These are phyloP conservation scores for Rhodotorula sp. DNA, from an alignment of 1,284 basidiomycete species.

Conservation along the genomic window DNA sequence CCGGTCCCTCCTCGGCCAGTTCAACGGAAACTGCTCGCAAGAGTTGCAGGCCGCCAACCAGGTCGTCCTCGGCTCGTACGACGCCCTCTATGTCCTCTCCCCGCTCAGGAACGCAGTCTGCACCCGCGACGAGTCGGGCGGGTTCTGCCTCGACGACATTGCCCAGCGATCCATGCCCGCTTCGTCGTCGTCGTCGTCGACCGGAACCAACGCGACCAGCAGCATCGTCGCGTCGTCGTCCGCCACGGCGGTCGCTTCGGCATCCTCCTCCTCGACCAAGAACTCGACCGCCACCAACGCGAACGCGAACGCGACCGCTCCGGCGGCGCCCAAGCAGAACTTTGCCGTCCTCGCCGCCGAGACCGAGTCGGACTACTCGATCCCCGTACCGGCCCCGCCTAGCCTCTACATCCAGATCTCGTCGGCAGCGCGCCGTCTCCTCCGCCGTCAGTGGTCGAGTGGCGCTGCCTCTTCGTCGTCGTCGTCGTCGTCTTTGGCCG, in stretches of 20 bases:
- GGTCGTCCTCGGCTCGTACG: slow-evolving; percentile 60
- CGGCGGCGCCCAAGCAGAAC: slow-evolving; percentile 10
- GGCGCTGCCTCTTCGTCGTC: neutral
- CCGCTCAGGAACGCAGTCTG: slow-evolving; percentile 71
- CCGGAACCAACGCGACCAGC: slow-evolving; percentile 10
- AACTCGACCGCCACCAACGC: neutral
- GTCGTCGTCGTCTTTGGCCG: neutral
- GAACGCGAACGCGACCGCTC: neutral
- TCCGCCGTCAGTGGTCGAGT: slow-evolving; percentile 11
- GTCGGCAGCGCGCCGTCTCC: slow-evolving; percentile 1
- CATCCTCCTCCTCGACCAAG: neutral
- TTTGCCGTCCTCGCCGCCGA: slow-evolving; percentile 11
- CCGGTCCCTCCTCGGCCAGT: slow-evolving; percentile 62
- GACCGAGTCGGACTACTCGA: neutral
- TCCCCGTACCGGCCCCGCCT: slow-evolving; percentile 20
- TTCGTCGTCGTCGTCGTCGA: neutral
- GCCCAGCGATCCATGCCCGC: slow-evolving; percentile 23
- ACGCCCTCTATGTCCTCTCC: slow-evolving; percentile 67
- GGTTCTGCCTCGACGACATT: slow-evolving; percentile 52
- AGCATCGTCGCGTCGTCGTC: slow-evolving; percentile 10
- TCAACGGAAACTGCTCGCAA: slow-evolving; percentile 65
- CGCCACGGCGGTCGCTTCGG: neutral
- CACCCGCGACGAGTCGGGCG: slow-evolving; percentile 64
- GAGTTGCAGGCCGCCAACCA: slow-evolving; percentile 63
- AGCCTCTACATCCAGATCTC: slow-evolving; percentile 29